Percentiles rank a stretch among this genome's conserved stretches.
These are phyloP conservation scores for Lichtheimia ramosa DNA, from an alignment of 371 early-diverging fungal species.

Conservation along the genomic window DNA sequence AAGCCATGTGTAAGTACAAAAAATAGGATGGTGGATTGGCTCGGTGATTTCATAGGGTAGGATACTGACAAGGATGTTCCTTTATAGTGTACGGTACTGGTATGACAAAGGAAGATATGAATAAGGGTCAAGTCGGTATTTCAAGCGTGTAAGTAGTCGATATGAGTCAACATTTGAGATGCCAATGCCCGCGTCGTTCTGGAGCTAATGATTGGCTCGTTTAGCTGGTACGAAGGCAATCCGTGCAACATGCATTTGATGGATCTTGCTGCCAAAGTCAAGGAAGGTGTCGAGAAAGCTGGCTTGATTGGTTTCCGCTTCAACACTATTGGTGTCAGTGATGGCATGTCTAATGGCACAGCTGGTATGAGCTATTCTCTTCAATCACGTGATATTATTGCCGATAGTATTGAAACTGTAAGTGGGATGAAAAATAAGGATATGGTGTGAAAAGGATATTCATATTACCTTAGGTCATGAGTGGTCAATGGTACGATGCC, in stretches of 20 bases:
- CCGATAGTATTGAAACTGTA: slow-evolving; percentile 97
- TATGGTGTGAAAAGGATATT: background rate
- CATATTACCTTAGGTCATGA: slow-evolving; percentile 54
- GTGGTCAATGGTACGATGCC: slow-evolving; percentile 95
- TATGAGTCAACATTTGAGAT: too few species aligned
- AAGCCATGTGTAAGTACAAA: slow-evolving; percentile 89
- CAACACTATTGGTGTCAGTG: slow-evolving; percentile 96
- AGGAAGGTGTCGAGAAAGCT: slow-evolving; percentile 86
- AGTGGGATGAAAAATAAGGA: slow-evolving; percentile 9
- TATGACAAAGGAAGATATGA: slow-evolving; percentile 77
- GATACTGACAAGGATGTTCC: background rate
- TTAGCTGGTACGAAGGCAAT: slow-evolving; percentile 96
- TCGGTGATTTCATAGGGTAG: too few species aligned
- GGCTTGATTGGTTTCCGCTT: slow-evolving; percentile 93
- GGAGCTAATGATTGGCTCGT: too few species aligned
- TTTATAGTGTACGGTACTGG: slow-evolving; percentile 88
- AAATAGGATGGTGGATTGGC: background rate
- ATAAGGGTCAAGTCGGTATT: slow-evolving; percentile 91
- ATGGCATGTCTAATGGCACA: slow-evolving; percentile 97
- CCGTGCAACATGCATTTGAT: slow-evolving; percentile 99
- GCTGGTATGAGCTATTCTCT: slow-evolving; percentile 95
- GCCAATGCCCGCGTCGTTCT: too few species aligned
- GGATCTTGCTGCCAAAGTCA: slow-evolving; percentile 85
- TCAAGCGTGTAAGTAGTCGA: slow-evolving; percentile 75
- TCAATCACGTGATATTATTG: slow-evolving; percentile 96